These are phyloP conservation scores for Withania somnifera DNA, from an alignment of 305 asterid genomes.

Conservation along the genomic window DNA sequence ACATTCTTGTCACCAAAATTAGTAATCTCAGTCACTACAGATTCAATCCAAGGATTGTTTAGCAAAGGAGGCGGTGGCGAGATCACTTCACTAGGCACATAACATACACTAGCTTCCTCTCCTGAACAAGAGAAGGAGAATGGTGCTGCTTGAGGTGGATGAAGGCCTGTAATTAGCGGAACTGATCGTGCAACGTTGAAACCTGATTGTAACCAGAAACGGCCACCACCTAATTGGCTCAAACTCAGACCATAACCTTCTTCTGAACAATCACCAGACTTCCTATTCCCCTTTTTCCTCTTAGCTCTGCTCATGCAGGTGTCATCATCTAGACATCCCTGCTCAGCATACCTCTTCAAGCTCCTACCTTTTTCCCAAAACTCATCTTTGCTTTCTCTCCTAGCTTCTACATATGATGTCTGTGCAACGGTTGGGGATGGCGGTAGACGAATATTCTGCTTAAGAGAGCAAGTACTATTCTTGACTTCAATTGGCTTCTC, in stretches of 20 bases:
- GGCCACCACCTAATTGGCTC: slow-evolving; percentile 30
- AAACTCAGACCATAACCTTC: slow-evolving; percentile 35
- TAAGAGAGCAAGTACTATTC: slow-evolving; percentile 41
- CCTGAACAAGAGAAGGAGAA: slow-evolving; percentile 54
- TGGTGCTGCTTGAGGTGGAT: slow-evolving; percentile 28
- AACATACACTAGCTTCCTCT: slow-evolving; percentile 51
- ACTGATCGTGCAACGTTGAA: slow-evolving; percentile 17
- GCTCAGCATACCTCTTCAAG: slow-evolving; percentile 63
- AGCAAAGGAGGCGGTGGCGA: slow-evolving; percentile 49
- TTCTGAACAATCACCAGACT: slow-evolving; percentile 17
- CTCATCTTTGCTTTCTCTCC: slow-evolving; percentile 31
- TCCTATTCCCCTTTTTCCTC: slow-evolving; percentile 49
- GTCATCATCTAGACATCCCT: slow-evolving; percentile 41
- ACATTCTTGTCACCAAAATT: slow-evolving; percentile 38
- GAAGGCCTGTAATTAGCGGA: not conserved
- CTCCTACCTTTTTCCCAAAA: slow-evolving; percentile 47
- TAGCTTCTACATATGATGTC: slow-evolving; percentile 19
- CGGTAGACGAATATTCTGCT: slow-evolving; percentile 58
- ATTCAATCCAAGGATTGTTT: slow-evolving; percentile 66
- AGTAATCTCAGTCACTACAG: slow-evolving; percentile 45
- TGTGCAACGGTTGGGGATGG: slow-evolving; percentile 29
- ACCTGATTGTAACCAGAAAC: slow-evolving; percentile 51
- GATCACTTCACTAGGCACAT: slow-evolving; percentile 29
- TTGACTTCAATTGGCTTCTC: slow-evolving; percentile 53
- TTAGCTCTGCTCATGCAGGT: slow-evolving; percentile 32